Base-by-base conservation (phyloP, 495 filamentous ascomycete genomes). In the Annulohypoxylon stygium region DNA sequence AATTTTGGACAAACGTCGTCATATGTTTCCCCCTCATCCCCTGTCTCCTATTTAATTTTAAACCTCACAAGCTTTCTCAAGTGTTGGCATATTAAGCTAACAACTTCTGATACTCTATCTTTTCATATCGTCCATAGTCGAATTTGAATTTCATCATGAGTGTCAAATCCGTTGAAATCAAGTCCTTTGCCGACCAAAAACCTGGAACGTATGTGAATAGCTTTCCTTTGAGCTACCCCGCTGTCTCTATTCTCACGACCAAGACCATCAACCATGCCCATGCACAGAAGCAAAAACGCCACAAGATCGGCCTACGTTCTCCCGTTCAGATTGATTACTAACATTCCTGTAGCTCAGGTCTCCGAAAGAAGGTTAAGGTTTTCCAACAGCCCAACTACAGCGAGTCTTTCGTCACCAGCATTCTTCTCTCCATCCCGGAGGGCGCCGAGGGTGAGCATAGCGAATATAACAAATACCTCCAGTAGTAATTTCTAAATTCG, bases 281-380 rank as follows among this genome's bases (percentile, higher is more conserved):
- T 41, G 69, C 53, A 50, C 26, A 45, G 12, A 33, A 9, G 25
- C 50, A 50, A 30, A 41, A 36, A 11, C 23, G 34, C 43, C 3
- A 20, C 37, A 57, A 25, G 37, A 39, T 34, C 47, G 43, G 50
- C 45, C 58, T 36, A 64, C 54, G 45, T 51, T 51, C 2, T 47
- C n/a, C n/a, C 36, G 5, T 51, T 33, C 58, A 69, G 53, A 33
- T n/a, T 18, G 47, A 63, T 14, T 67, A 43, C 77, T 79, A 77
- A 84, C 70, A 39, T 50, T 50, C 25, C 71, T 66, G 20, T 76
- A 98, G 96, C 75, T 99, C 96, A 70, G 96, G 96, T 77, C 92
- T 99, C 76, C 93, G 96, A 70, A 99, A 99, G 85, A 99, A 98
- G 88, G 97, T 98, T 83, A 93, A 91, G 79, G 92, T 97, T 80